phyloP scores from a whole-genome alignment of 208 protist genomes.

The Phytomonas serpens region DNA sequence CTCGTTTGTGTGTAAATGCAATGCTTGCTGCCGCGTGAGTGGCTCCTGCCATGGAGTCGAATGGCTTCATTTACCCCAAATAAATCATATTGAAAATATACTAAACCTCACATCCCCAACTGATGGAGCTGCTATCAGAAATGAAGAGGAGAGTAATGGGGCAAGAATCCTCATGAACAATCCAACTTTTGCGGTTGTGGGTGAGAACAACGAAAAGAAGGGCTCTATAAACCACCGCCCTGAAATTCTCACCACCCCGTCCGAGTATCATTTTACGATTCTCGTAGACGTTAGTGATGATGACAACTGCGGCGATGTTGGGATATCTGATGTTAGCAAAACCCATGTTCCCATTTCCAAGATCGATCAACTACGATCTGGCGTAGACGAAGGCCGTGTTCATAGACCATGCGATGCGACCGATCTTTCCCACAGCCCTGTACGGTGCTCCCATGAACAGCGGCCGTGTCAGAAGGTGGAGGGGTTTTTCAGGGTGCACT shows the following conservation, averaged over 20 bases:
- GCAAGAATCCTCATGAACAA: neutral
- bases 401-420: neutral
- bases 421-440: neutral
- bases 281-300: neutral
- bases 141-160: neutral
- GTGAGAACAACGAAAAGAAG: neutral
- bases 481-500: constrained; percentile 33
- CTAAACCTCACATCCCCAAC: constrained; percentile 1
- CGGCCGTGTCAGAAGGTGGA: neutral
- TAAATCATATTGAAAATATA: constrained; percentile 14
- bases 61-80: constrained; percentile 70
- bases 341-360: neutral
- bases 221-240: neutral
- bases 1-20: constrained; percentile 63
- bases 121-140: neutral
- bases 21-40: constrained; percentile 38
- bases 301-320: neutral
- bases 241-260: neutral
- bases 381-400: neutral
- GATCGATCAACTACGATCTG: neutral
- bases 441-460: neutral
- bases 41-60: constrained; percentile 44
- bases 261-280: neutral
- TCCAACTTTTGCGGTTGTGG: neutral
- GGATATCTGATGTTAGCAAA: neutral